Percentiles rank a stretch among this genome's conserved stretches.
Conservation (phyloP, 169 alveolate species). For the Theileria parva region DNA sequence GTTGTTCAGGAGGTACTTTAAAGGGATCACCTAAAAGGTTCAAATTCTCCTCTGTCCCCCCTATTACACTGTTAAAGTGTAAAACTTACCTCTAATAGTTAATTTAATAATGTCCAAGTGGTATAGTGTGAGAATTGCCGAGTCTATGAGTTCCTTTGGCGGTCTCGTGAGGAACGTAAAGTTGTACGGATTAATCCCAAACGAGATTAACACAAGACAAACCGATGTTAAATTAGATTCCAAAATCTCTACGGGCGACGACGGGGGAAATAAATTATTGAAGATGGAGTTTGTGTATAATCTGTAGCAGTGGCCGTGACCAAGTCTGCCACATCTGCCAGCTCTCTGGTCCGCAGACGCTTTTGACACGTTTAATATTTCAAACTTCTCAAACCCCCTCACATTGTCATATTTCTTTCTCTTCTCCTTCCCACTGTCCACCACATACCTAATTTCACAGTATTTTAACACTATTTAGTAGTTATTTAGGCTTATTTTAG, state of each 20-base stretch:
- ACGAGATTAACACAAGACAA: conserved; percentile 19
- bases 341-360: conserved; percentile 95
- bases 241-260: conserved; percentile 52
- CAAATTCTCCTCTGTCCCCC: neutral
- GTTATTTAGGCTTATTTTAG: neutral
- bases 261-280: conserved; percentile 46
- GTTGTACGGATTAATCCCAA: conserved; percentile 41
- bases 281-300: conserved; percentile 89
- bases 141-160: conserved; percentile 33
- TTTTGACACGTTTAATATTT: conserved; percentile 86
- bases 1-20: neutral
- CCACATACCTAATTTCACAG: conserved; percentile 80
- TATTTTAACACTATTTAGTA: neutral
- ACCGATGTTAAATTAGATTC: conserved; percentile 39
- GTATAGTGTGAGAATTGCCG: conserved; percentile 37
- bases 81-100: neutral
- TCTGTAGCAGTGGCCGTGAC: conserved; percentile 97
- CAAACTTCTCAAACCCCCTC: conserved; percentile 86
- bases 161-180: conserved; percentile 61
- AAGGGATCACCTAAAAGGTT: conserved; percentile 1
- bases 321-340: conserved; percentile 99
- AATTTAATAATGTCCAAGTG: conserved; percentile 34
- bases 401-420: conserved; percentile 84
- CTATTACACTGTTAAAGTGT: conserved; percentile 2
- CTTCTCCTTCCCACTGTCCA: conserved; percentile 96